Evolutionary conservation across 495 filamentous ascomycete species (phyloP), one percentile per base, ranked within the genome.

Genomic region (Penicillium atrosanguineum): DNA sequence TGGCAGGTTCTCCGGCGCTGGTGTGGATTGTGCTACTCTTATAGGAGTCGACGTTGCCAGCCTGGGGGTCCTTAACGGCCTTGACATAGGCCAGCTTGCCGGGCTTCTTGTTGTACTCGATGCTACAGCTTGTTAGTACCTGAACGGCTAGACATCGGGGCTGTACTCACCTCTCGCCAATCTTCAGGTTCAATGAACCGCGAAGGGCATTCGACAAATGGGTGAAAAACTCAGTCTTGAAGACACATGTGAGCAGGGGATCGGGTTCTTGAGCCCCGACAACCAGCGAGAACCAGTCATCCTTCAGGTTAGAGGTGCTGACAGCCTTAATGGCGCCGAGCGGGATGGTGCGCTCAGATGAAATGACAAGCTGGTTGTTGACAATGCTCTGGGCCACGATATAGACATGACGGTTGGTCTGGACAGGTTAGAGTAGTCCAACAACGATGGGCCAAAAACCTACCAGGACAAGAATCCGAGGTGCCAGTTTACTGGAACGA

Each of bases 21-120:
- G 91, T 95, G 63, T 96, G 95, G 51, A 99, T 85, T 9, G 86
- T 86, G 50, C 88, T 85, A 58, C 89, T 95, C 80, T 99, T 99
- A 77, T 99, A 99, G 59, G 84, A 78, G 64, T 97, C 95, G 38
- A 86, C 82, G 45, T 82, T 68, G 23, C 76, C 70, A n/a, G 84
- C 76, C 12, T 78, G 79, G 6, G 89, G 83, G 64, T 99, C 95
- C 70, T 95, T 96, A 53, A 96, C 63, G 2, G 85, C 88, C 77
- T 97, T 97, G 57, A 99, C 85, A 3, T 80, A 61, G 40, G 90
- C 84, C 62, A 88, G 79, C 76, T 99, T 99, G 31, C 91, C 90
- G 4, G 95, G 95, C 74, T 99, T 99, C 82, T 97, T 99, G 63
- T 92, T 91, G 69, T 94, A 99, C 65, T 97, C 90, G 64, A 99